phyloP scores from a whole-genome alignment of 106 monocot genomes.

The Dactylorhiza incarnata region DNA sequence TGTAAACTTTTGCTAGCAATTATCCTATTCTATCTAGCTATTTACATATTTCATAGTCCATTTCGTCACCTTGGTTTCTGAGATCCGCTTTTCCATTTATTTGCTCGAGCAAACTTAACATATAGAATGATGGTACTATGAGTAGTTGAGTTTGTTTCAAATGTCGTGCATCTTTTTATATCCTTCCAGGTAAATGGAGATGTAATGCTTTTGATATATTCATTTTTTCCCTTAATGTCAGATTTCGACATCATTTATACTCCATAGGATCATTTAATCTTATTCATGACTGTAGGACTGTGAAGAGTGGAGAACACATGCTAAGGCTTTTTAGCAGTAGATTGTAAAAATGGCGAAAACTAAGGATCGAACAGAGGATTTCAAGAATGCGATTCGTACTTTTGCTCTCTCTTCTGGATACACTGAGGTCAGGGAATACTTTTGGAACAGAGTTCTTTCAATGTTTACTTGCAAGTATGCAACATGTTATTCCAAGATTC shows the following conservation, averaged over 20 bases:
- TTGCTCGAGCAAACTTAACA: not conserved
- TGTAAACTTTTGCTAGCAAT: no score
- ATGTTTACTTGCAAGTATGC: not conserved
- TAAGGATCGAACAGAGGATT: slow-evolving; percentile 86
- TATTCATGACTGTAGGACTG: not conserved
- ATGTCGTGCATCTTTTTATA: not conserved
- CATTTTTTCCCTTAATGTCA: not conserved
- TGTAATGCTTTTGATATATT: not conserved
- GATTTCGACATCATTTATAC: not conserved
- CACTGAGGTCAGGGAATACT: slow-evolving; percentile 46
- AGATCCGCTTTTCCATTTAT: not conserved
- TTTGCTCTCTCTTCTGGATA: slow-evolving; percentile 55
- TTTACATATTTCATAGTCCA: not conserved
- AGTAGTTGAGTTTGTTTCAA: not conserved
- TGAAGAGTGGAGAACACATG: not conserved
- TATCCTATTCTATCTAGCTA: no score
- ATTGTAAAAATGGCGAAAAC: slow-evolving; percentile 35
- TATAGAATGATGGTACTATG: not conserved
- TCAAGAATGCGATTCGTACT: slow-evolving; percentile 60
- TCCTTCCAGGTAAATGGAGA: not conserved
- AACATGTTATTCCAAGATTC: not conserved
- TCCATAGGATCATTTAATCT: not conserved
- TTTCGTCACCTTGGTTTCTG: not conserved
- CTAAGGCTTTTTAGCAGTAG: not conserved
- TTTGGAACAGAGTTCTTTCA: not conserved